Percentiles rank a stretch among this genome's conserved stretches.
phyloP scores from a whole-genome alignment of 345 rosid genomes.

The Clarkia xantiana region DNA sequence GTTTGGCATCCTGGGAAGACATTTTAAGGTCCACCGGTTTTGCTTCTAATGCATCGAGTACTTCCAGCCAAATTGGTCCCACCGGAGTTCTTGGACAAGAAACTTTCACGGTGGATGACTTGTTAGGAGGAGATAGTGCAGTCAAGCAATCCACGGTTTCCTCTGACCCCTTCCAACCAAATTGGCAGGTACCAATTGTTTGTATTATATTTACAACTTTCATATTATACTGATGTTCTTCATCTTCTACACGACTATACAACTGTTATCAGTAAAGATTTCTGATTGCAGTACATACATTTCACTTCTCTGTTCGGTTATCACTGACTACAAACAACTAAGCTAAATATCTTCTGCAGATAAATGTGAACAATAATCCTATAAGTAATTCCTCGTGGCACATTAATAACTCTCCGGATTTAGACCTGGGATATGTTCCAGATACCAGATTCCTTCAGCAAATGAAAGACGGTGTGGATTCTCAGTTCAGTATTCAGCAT shows the following conservation, averaged over 20 bases:
- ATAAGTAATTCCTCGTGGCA: constrained; percentile 18
- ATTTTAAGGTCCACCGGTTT: constrained; percentile 23
- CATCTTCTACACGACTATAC: too few relatives aligned
- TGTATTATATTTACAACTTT: background rate
- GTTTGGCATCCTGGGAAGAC: constrained; percentile 51
- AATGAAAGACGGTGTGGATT: too few relatives aligned
- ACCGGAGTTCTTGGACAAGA: constrained; percentile 18
- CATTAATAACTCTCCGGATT: constrained; percentile 23
- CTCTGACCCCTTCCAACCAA: constrained; percentile 31
- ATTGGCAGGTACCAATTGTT: constrained; percentile 50
- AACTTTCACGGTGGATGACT: constrained; percentile 18
- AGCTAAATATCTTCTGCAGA: constrained; percentile 21
- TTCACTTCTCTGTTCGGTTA: too few relatives aligned
- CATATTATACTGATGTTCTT: too few relatives aligned
- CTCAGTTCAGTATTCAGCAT: too few relatives aligned
- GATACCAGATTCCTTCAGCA: constrained; percentile 24
- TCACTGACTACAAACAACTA: background rate
- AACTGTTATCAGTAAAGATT: too few relatives aligned
- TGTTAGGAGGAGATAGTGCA: constrained; percentile 17
- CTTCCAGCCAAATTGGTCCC: constrained; percentile 18
- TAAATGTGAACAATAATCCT: constrained; percentile 21
- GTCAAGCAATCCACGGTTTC: constrained; percentile 22
- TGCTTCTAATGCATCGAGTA: constrained; percentile 20
- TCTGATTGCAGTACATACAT: too few relatives aligned
- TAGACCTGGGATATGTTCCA: constrained; percentile 30